Evolutionary conservation across 108 stramenopile genomes (phyloP).

Genomic region (Epithemia pelagica): DNA sequence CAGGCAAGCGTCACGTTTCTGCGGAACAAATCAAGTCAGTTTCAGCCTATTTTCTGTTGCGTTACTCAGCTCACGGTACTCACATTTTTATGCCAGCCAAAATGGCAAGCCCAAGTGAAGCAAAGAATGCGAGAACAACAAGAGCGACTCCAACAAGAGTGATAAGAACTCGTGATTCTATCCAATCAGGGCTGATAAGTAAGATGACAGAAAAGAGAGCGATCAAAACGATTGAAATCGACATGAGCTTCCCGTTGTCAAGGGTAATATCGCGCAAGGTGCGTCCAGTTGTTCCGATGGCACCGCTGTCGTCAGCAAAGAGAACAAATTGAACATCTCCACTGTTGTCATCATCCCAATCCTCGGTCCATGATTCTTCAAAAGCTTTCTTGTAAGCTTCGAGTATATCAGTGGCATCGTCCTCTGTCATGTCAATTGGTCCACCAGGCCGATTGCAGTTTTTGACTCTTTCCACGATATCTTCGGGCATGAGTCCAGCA

Average conservation of each 20-base stretch:
- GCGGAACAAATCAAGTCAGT: neutral
- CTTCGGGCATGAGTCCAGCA: conserved; percentile 13
- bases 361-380: conserved; percentile 29
- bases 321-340: conserved; percentile 35
- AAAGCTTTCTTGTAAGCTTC: conserved; percentile 27
- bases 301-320: conserved; percentile 27
- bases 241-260: conserved; percentile 18
- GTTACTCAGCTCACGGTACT: neutral
- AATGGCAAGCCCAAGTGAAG: conserved; percentile 28
- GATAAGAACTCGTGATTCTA: conserved; percentile 33
- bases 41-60: neutral
- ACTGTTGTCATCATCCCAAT: conserved; percentile 26
- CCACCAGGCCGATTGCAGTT: conserved; percentile 38
- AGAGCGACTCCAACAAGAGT: conserved; percentile 27
- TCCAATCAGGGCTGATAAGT: conserved; percentile 20
- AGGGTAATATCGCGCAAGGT: conserved; percentile 34
- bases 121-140: conserved; percentile 36
- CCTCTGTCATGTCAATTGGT: conserved; percentile 22
- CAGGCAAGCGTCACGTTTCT: conserved; percentile 32
- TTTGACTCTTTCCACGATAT: conserved; percentile 30
- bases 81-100: conserved; percentile 30
- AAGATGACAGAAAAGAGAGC: conserved; percentile 31
- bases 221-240: conserved; percentile 31
- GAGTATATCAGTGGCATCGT: conserved; percentile 38
- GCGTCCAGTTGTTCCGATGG: conserved; percentile 31